phyloP scores from a whole-genome alignment of 2,329 filamentous ascomycete species.

The Pyrenophora graminea region DNA sequence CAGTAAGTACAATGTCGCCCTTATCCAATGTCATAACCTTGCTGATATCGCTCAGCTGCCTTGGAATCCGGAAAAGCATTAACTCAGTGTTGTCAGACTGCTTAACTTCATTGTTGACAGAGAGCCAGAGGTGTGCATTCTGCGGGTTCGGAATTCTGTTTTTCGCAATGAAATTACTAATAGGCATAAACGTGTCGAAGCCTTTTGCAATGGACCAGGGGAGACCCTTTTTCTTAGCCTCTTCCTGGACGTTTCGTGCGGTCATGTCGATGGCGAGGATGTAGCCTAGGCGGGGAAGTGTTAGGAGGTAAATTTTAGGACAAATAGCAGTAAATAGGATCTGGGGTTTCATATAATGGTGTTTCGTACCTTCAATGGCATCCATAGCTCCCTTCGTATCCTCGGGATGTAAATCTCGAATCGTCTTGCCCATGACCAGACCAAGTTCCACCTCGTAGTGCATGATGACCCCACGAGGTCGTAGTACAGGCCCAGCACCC shows the following conservation, averaged over 20 bases:
- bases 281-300: conserved; percentile 63
- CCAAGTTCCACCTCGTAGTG: conserved; percentile 97
- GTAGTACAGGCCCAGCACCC: conserved; percentile 75
- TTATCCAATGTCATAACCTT: conserved; percentile 91
- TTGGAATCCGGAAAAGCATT: conserved; percentile 90
- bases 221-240: conserved; percentile 95
- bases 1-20: conserved; percentile 93
- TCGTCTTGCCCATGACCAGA: conserved; percentile 79
- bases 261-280: conserved; percentile 96
- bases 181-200: conserved; percentile 94
- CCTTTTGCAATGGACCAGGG: conserved; percentile 97
- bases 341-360: neutral
- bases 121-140: conserved; percentile 81
- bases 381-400: conserved; percentile 78
- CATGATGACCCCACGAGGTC: conserved; percentile 79
- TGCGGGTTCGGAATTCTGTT: conserved; percentile 82
- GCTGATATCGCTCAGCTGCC: conserved; percentile 87
- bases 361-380: conserved; percentile 73
- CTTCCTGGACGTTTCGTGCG: conserved; percentile 89
- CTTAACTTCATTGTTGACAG: conserved; percentile 75
- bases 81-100: conserved; percentile 89
- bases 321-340: too few species aligned
- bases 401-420: conserved; percentile 75
- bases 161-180: conserved; percentile 81
- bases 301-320: too few species aligned